Base-by-base conservation (phyloP, 345 rosid species). In the Raphanus sativus region DNA sequence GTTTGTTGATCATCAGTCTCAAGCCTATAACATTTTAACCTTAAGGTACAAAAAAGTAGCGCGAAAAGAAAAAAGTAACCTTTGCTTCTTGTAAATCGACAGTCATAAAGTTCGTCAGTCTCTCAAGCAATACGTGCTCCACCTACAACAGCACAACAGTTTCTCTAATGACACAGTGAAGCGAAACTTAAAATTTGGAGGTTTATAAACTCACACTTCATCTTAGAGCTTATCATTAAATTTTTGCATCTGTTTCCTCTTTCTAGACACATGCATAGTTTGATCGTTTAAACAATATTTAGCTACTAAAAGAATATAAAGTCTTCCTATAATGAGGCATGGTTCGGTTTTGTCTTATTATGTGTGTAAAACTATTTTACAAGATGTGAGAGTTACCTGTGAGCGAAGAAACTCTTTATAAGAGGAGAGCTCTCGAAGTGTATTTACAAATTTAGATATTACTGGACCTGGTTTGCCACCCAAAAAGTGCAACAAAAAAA, bases 351-450 rank as follows among this genome's bases (percentile, higher is more conserved):
- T 4, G 54, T 8, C 29, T 9, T 24, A 74, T 36, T 36, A 0
- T 40, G 16, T 67, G 21, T 16, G 61, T 59, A 33, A 58, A 25
- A 25, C 25, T 54, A 67, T 21, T 4, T 33, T 8, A 63, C 65
- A 28, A 63, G 61, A 38, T 25, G 48, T 67, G 62, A 75, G 21
- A 82, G 86, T 83, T 82, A 93, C 94, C 82, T 93, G 93, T 72
- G 98, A 88, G 64, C 86, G 87, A 69, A 93, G 89, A 80, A 93
- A 86, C 87, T 93, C 96, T 70, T 93, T 90, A 70, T 84, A 87
- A 50, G 90, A 80, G 75, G 91, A 86, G 82, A 93, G 82, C 85
- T 93, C 98, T 25, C 86, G 91, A 81, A 93, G 85, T 40, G 89
- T 87, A 81, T 81, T 83, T 74, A 89, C 45, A 69, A 93, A 90